phyloP scores from a whole-genome alignment of 1,284 basidiomycete species.

The Cystobasidiaceae sp. region DNA sequence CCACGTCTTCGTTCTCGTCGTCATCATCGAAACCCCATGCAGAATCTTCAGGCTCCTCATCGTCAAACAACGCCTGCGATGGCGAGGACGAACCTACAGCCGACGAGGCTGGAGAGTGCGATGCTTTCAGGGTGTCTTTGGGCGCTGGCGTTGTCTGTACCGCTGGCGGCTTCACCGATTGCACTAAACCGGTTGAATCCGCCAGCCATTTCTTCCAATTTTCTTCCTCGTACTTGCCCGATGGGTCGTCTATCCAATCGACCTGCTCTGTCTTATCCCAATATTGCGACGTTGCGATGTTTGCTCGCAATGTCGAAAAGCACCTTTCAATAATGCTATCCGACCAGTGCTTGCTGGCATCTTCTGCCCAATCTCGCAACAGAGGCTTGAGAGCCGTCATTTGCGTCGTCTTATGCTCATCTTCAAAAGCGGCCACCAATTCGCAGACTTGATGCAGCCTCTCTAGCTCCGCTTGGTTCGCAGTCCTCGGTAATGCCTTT shows the following conservation, averaged over 20 bases:
- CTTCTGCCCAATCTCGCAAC: conserved; percentile 1
- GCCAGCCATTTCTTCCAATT: conserved; percentile 7
- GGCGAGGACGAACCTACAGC: background rate
- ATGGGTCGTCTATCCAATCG: conserved; percentile 11
- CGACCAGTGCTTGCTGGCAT: conserved; percentile 23
- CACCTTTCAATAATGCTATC: background rate
- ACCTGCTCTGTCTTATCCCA: conserved; percentile 26
- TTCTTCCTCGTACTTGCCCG: background rate
- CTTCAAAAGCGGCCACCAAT: background rate
- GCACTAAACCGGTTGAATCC: too few relatives aligned
- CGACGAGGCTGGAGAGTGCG: background rate
- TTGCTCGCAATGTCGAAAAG: background rate
- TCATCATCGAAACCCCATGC: conserved; percentile 23
- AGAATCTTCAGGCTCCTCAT: background rate
- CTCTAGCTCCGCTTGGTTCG: background rate
- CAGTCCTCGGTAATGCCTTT: background rate
- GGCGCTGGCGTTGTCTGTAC: background rate
- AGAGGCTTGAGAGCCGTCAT: background rate
- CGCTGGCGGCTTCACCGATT: background rate
- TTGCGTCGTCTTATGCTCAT: background rate
- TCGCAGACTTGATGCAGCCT: conserved; percentile 2
- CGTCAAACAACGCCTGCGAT: too few relatives aligned
- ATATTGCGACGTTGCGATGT: conserved; percentile 5
- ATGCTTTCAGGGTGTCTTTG: background rate
- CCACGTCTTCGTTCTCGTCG: too few relatives aligned